phyloP scores from a whole-genome alignment of 306 rosid species.

The Dryas octopetala region DNA sequence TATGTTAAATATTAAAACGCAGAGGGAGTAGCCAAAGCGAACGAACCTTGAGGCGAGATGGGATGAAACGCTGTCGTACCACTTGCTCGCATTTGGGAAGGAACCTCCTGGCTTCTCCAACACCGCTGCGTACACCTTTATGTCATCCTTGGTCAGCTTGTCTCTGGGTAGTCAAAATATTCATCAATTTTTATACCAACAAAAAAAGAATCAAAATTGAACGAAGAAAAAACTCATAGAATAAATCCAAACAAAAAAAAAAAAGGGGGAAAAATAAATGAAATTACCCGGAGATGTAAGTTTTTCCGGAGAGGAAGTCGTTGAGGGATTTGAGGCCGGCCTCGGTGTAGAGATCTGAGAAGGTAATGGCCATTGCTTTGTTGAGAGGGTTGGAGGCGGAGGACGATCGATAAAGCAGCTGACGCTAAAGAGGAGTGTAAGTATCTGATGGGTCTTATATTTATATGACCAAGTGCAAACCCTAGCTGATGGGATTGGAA shows the following conservation, averaged over 20 bases:
- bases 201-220: background rate
- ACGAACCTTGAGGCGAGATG: constrained; percentile 60
- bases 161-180: constrained; percentile 34
- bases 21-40: background rate
- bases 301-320: constrained; percentile 58
- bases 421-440: too few relatives aligned
- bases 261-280: background rate
- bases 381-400: background rate
- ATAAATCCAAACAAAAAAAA: background rate
- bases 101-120: constrained; percentile 48
- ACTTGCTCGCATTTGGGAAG: constrained; percentile 54
- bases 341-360: constrained; percentile 83
- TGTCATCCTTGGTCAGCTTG: constrained; percentile 69
- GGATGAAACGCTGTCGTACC: constrained; percentile 68
- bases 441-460: too few relatives aligned
- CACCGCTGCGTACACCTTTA: constrained; percentile 72
- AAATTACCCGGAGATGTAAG: constrained; percentile 68
- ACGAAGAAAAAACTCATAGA: background rate
- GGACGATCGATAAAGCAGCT: too few relatives aligned
- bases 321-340: constrained; percentile 76
- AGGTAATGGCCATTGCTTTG: constrained; percentile 64
- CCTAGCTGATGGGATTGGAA: too few relatives aligned
- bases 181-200: background rate
- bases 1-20: too few relatives aligned
- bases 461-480: too few relatives aligned